Evolutionary conservation across 345 rosid genomes (phyloP).

Genomic region (Camelina hispida): DNA sequence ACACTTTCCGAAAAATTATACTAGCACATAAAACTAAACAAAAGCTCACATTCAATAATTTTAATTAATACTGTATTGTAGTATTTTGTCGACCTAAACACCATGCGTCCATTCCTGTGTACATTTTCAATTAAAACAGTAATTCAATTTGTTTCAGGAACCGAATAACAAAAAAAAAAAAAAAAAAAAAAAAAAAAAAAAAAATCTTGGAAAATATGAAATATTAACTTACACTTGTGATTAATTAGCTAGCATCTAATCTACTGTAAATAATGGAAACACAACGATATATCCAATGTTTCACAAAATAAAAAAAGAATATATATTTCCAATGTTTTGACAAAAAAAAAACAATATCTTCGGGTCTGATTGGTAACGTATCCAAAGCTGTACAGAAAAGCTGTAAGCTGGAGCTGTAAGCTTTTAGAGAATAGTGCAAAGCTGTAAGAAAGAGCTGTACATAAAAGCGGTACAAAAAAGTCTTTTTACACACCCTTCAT

Average conservation of each 20-base stretch:
- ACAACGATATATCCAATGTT: background rate
- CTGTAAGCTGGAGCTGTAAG: too few relatives aligned
- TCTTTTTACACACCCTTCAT: too few relatives aligned
- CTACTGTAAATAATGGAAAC: background rate
- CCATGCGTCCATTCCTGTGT: too few relatives aligned
- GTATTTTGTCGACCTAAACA: too few relatives aligned
- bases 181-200: background rate
- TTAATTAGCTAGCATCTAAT: background rate
- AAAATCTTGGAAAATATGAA: background rate
- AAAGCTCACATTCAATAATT: background rate
- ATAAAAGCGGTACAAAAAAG: too few relatives aligned
- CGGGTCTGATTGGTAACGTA: too few relatives aligned
- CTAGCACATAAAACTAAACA: slow-evolving; percentile 13
- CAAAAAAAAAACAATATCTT: background rate
- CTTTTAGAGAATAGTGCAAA: too few relatives aligned
- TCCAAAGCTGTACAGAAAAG: too few relatives aligned
- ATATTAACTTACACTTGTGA: background rate
- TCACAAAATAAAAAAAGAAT: background rate
- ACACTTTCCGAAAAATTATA: background rate
- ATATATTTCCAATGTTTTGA: too few relatives aligned
- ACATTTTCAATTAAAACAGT: background rate
- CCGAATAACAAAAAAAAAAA: background rate
- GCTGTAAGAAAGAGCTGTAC: too few relatives aligned
- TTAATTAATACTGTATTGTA: background rate
- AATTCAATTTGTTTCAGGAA: background rate